Conservation (phyloP, 2,329 filamentous ascomycete genomes). For the Rhinocladiella mackenziei region DNA sequence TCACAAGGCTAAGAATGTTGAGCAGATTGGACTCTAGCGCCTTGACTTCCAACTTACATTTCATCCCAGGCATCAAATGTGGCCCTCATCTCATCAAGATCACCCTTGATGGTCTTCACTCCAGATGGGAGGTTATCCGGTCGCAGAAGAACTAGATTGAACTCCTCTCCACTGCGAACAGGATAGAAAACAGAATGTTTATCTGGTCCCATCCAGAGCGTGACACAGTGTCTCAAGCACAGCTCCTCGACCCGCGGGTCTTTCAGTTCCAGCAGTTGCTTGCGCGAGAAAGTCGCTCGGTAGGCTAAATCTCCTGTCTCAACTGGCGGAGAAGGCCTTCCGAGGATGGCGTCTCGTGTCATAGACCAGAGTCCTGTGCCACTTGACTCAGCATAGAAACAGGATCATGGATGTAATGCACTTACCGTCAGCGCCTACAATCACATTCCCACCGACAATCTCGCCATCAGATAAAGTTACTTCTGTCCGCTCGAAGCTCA, state of each 20-base stretch:
- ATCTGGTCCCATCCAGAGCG: slow-evolving; percentile 57
- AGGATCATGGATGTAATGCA: neutral
- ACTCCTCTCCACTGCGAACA: slow-evolving; percentile 55
- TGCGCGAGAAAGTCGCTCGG: slow-evolving; percentile 14
- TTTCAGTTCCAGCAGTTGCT: slow-evolving; percentile 5
- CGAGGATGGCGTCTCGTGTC: slow-evolving; percentile 44
- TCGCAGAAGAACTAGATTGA: slow-evolving; percentile 63
- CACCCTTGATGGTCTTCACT: slow-evolving; percentile 48
- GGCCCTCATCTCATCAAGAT: slow-evolving; percentile 52
- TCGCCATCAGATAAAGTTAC: neutral
- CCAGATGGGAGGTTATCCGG: slow-evolving; percentile 59
- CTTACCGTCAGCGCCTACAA: slow-evolving; percentile 46
- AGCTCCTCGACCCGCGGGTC: slow-evolving; percentile 11
- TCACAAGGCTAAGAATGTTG: slow-evolving; percentile 9
- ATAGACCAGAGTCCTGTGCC: slow-evolving; percentile 37
- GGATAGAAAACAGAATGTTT: slow-evolving; percentile 62
- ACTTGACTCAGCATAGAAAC: neutral
- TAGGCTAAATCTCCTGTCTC: slow-evolving; percentile 56
- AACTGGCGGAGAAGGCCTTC: slow-evolving; percentile 42
- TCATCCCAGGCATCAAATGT: slow-evolving; percentile 57
- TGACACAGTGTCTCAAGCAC: slow-evolving; percentile 4
- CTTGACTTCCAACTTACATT: slow-evolving; percentile 5
- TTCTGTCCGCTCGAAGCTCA: slow-evolving; percentile 1
- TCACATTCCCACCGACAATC: slow-evolving; percentile 33
- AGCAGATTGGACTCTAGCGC: neutral